These are phyloP conservation scores for Scutellaria galericulata DNA, from an alignment of 257 asterid species.

Conservation along the genomic window DNA sequence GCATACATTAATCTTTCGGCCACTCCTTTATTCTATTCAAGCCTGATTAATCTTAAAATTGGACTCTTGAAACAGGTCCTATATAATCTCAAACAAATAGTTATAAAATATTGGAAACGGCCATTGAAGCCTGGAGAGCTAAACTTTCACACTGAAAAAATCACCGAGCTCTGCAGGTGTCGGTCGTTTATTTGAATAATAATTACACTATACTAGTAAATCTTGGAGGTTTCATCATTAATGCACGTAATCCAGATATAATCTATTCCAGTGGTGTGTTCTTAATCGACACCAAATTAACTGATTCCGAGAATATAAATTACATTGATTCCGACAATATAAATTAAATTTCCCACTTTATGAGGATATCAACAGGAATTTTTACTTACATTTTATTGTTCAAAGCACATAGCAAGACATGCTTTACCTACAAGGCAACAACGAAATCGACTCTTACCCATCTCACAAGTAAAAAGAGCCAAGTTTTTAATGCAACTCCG, in stretches of 20 bases:
- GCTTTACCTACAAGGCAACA: not conserved
- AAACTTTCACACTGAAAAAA: constrained; percentile 15
- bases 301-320: not conserved
- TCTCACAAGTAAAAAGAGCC: not conserved
- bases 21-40: constrained; percentile 1
- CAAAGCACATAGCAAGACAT: not conserved
- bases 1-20: not conserved
- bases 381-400: not conserved
- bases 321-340: not conserved
- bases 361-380: not conserved
- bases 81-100: not conserved
- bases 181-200: not conserved
- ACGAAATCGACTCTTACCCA: too few species aligned
- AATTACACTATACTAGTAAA: not conserved
- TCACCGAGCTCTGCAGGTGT: not conserved
- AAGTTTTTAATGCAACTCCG: not conserved
- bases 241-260: not conserved
- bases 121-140: constrained; percentile 4
- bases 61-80: constrained; percentile 4
- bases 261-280: not conserved
- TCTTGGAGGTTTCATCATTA: not conserved
- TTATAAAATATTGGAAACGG: not conserved
- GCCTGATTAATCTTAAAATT: not conserved
- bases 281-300: constrained; percentile 15
- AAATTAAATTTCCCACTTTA: not conserved